Evolutionary conservation across 768 basidiomycete genomes (phyloP), one percentile per base, ranked within the genome.

Genomic region (Calvatia gigantea): DNA sequence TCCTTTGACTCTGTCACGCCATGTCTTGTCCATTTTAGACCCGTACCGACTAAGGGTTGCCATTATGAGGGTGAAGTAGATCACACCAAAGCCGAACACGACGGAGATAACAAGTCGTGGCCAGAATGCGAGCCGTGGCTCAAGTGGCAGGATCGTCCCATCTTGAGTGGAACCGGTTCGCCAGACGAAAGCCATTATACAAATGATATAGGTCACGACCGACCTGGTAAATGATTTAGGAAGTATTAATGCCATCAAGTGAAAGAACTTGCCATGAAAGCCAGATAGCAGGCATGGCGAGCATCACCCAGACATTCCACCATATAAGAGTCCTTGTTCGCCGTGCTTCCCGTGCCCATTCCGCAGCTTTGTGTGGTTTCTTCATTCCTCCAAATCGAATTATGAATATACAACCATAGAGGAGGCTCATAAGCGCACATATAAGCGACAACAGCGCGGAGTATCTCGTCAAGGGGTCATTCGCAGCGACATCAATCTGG

Each of bases 301-400:
- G 72, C 17, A 87, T 58, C 1, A 87, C 79, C 85, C 86, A 87
- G 15, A 87, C 81, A 57, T 88, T 88, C 86, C 86, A 75, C 56
- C 62, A 70, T 27, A 72, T 67, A 0, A 46, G 44, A 0, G 67
- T 61, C 11, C 57, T 61, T 2, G 60, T 59, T 39, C 67, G 68
- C 46, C 79, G 75, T 2, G 83, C 80, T 62, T 87, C 86, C 66
- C 81, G 72, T 3, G 84, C 84, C 83, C 84, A 87, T 42, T 79
- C 76, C 6, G 80, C 79, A 1, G 85, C 86, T 61, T 81, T 82
- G 61, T 83, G 73, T 71, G 85, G 81, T 57, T 75, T 83, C 17
- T 78, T 74, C 86, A 88, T 87, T 0, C 75, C 79, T 2, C 78
- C 79, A 56, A 87, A 87, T 21, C 84, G 73, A 25, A 87, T 71